These are phyloP conservation scores for Graphium sp. DNA, from an alignment of 2,329 filamentous ascomycete species.

Conservation along the genomic window DNA sequence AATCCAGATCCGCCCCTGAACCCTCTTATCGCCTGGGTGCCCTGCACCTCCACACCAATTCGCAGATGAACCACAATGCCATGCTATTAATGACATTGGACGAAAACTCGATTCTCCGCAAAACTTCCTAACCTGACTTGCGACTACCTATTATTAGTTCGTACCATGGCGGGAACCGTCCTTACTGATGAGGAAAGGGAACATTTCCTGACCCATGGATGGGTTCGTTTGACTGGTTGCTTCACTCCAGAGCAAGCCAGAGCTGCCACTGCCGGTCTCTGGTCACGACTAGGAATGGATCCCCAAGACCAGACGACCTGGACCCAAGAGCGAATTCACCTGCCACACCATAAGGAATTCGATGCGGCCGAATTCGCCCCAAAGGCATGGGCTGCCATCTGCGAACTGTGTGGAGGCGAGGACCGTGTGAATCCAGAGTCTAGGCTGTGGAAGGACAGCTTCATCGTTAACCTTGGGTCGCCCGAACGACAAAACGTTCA, in stretches of 20 bases:
- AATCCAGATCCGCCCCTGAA: too few relatives aligned
- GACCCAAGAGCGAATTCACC: slow-evolving; percentile 43
- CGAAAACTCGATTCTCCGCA: too few relatives aligned
- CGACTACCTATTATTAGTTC: too few relatives aligned
- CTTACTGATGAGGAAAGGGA: slow-evolving; percentile 21
- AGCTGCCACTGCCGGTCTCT: slow-evolving; percentile 25
- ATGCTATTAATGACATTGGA: too few relatives aligned
- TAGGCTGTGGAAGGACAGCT: slow-evolving; percentile 45
- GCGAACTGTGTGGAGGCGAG: slow-evolving; percentile 48
- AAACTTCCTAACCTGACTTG: too few relatives aligned
- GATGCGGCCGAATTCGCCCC: slow-evolving; percentile 40
- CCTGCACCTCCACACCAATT: too few relatives aligned
- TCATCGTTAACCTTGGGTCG: slow-evolving; percentile 55
- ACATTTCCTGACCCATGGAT: slow-evolving; percentile 21
- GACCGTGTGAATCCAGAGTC: slow-evolving; percentile 28
- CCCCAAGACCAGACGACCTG: slow-evolving; percentile 48
- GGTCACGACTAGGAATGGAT: slow-evolving; percentile 49
- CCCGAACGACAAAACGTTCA: slow-evolving; percentile 29
- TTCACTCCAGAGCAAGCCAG: slow-evolving; percentile 21
- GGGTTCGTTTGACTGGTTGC: slow-evolving; percentile 14
- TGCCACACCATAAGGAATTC: slow-evolving; percentile 42
- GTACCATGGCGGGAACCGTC: slow-evolving; percentile 5
- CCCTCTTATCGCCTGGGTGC: too few relatives aligned
- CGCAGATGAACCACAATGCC: too few relatives aligned
- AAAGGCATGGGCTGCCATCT: slow-evolving; percentile 49